phyloP scores from a whole-genome alignment of 495 filamentous ascomycete species.

The Lophiotrema nucula region DNA sequence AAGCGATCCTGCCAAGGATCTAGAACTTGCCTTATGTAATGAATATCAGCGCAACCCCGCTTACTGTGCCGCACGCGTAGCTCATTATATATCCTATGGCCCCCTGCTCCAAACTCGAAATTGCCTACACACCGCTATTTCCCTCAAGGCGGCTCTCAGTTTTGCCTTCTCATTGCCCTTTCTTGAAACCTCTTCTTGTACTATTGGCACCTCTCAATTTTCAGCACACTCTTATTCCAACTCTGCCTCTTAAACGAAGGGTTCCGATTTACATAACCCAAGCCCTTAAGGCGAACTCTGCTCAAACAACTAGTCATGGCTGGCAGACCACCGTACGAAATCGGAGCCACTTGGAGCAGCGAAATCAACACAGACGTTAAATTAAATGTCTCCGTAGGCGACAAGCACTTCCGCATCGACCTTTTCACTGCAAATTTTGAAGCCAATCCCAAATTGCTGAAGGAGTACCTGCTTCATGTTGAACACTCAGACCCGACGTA shows the following conservation, averaged over 20 bases:
- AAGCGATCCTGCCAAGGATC: too few species aligned
- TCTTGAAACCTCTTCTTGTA: conserved; percentile 6
- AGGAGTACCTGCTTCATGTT: conserved; percentile 24
- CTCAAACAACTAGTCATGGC: conserved; percentile 5
- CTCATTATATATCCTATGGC: neutral
- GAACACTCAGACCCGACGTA: conserved; percentile 22
- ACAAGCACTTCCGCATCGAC: conserved; percentile 19
- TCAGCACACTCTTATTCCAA: conserved; percentile 5
- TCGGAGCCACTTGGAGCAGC: conserved; percentile 14
- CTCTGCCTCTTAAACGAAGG: conserved; percentile 1
- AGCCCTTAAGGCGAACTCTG: conserved; percentile 6
- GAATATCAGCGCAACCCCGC: too few species aligned
- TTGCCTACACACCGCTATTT: neutral
- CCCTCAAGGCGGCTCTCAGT: neutral
- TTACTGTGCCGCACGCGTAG: neutral
- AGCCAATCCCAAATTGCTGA: conserved; percentile 17
- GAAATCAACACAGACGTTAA: conserved; percentile 16
- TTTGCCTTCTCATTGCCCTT: conserved; percentile 10
- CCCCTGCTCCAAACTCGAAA: neutral
- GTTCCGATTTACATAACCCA: conserved; percentile 6
- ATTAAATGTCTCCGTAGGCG: conserved; percentile 19
- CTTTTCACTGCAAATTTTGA: conserved; percentile 21
- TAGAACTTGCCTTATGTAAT: too few species aligned
- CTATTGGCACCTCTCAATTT: conserved; percentile 5
- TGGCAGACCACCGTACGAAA: conserved; percentile 13